Conservation (phyloP, 2,329 filamentous ascomycete genomes). For the Ascochyta lentis region DNA sequence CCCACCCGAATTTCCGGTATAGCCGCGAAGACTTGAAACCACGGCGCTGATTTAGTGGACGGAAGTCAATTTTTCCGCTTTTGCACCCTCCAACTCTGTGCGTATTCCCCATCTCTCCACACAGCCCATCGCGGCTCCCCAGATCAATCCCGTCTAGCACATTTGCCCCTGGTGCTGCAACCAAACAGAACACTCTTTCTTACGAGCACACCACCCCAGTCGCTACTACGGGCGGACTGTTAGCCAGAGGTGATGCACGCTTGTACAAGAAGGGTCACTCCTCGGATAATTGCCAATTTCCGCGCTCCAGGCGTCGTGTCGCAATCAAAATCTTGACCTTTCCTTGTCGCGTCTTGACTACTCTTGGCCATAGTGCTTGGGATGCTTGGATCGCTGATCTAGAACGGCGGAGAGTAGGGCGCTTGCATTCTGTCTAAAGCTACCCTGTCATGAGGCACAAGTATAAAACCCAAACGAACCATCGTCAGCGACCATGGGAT, state of each 20-base stretch:
- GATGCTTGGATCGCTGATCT: slow-evolving; percentile 19
- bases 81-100: background rate
- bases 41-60: slow-evolving; percentile 6
- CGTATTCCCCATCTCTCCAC: slow-evolving; percentile 8
- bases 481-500: background rate
- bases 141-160: background rate
- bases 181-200: background rate
- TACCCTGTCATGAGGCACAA: background rate
- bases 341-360: slow-evolving; percentile 21
- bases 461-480: slow-evolving; percentile 2
- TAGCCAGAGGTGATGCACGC: background rate
- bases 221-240: background rate
- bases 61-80: slow-evolving; percentile 16
- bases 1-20: too few species aligned
- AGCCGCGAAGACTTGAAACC: slow-evolving; percentile 13
- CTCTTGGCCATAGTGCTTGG: slow-evolving; percentile 31
- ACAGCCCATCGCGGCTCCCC: slow-evolving; percentile 9
- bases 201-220: background rate
- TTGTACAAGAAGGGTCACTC: background rate
- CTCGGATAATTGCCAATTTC: slow-evolving; percentile 4
- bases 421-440: background rate
- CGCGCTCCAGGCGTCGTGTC: background rate
- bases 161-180: background rate
- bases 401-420: slow-evolving; percentile 3
- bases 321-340: slow-evolving; percentile 13